A percentile compares a stretch with the other conserved stretches of the same genome.
These are phyloP conservation scores for Phytopythium delawarense DNA, from an alignment of 352 stramenopile genomes.

Conservation along the genomic window DNA sequence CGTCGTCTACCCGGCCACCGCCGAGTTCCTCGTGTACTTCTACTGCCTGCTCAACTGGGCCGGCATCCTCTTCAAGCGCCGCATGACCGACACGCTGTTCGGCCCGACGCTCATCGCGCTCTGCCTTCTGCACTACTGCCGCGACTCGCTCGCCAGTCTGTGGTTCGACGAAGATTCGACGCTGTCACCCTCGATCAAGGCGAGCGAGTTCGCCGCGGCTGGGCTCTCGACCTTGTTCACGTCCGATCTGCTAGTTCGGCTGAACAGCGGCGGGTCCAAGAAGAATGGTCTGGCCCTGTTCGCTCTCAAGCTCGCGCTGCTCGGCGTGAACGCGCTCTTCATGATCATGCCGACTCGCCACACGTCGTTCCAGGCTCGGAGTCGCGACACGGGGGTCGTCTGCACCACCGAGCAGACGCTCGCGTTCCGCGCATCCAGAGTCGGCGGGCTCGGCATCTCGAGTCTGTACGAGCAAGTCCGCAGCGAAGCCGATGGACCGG, in stretches of 20 bases:
- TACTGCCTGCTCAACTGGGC: conserved; percentile 25
- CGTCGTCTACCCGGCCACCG: conserved; percentile 20
- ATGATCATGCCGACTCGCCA: conserved; percentile 10
- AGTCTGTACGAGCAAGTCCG: conserved; percentile 11
- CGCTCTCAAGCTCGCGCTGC: conserved; percentile 30
- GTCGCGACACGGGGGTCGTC: conserved; percentile 14
- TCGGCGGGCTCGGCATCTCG: conserved; percentile 26
- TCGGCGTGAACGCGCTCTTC: conserved; percentile 30
- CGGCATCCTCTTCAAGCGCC: conserved; percentile 13
- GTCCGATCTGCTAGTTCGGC: conserved; percentile 19
- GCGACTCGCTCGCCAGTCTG: conserved; percentile 12
- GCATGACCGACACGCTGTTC: conserved; percentile 17
- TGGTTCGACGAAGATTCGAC: conserved; percentile 24
- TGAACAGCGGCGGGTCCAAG: conserved; percentile 20
- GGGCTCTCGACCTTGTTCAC: conserved; percentile 14
- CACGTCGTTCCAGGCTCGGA: conserved; percentile 4
- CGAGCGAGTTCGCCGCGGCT: conserved; percentile 16
- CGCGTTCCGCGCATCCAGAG: conserved; percentile 22
- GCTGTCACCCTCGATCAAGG: conserved; percentile 17
- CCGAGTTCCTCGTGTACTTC: conserved; percentile 17
- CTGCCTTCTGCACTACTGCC: conserved; percentile 17
- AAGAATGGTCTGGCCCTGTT: conserved; percentile 22
- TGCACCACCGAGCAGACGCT: conserved; percentile 14
- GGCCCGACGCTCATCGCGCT: conserved; percentile 15
- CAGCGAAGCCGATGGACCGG: conserved; percentile 6